Base-by-base conservation (phyloP, 352 stramenopile species). In the Discostella stelligera region DNA sequence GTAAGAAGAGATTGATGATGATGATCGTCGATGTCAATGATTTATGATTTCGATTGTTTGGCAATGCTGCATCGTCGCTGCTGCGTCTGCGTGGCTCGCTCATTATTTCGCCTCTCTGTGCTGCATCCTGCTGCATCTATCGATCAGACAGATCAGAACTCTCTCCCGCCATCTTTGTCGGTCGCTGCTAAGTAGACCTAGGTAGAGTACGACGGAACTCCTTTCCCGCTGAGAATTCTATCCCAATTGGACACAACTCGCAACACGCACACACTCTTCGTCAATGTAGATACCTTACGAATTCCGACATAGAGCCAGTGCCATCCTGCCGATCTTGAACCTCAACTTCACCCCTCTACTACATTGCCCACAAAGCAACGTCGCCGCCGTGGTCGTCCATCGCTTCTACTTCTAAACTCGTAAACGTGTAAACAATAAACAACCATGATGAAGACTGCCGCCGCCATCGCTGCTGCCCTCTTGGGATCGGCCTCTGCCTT, bases 371-470 rank as follows among this genome's bases (percentile, higher is more conserved):
- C 11, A 3, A 14, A 44, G 27, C 27, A 32, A 32, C 27, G 11
- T 32, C 23, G 5, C 18, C 5, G 10, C 25, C 50, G 50, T 25
- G 1, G n/a, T 20, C 50, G 23, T 56, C 20, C 50, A 4, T 30
- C 50, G 9, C 23, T 56, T 14, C 50, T 8, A 56, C n/a, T n/a
- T n/a, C n/a, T n/a, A n/a, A n/a, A n/a, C n/a, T n/a, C n/a, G n/a
- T n/a, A 56, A 3, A 25, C 23, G 2, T 32, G 2, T 32, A 32
- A 6, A 2, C 27, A 32, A 2, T 5, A 32, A 32, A 6, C 5
- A 25, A 73, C 52, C 68, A 76, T 70, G 68, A 76, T 76, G 68
- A 76, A 70, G 44, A 50, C 69, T 50, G 60, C 39, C 48, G 27
- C 62, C 50, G 25, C 65, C 54, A 32, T 32, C 27, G 27, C 27